phyloP scores from a whole-genome alignment of 768 basidiomycete species.

The Hericium alpestre region DNA sequence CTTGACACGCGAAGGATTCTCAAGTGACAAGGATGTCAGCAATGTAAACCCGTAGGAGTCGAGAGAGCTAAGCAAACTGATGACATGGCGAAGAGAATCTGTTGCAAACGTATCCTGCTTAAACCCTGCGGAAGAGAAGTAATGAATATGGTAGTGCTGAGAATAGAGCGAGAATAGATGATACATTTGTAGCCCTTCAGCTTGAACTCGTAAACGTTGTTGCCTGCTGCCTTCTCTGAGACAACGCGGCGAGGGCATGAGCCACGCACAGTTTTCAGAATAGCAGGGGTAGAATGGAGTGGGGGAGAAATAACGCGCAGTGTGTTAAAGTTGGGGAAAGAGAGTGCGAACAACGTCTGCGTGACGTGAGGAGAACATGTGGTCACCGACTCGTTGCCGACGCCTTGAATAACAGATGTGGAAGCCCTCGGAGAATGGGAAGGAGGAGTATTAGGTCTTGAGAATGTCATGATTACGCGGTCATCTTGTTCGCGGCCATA shows the following conservation, averaged over 20 bases:
- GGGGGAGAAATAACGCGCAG: constrained; percentile 74
- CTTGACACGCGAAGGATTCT: constrained; percentile 60
- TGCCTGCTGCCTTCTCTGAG: constrained; percentile 65
- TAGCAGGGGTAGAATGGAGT: constrained; percentile 65
- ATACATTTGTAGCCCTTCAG: constrained; percentile 72
- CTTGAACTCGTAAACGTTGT: constrained; percentile 69
- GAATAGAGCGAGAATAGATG: constrained; percentile 18
- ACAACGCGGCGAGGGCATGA: constrained; percentile 76
- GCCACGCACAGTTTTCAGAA: constrained; percentile 65
- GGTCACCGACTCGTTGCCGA: constrained; percentile 9
- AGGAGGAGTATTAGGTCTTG: constrained; percentile 30
- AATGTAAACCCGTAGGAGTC: constrained; percentile 61
- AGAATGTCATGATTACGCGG: constrained; percentile 60
- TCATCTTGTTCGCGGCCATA: constrained; percentile 73
- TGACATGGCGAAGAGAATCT: constrained; percentile 64
- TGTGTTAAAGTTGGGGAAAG: constrained; percentile 55
- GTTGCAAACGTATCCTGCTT: constrained; percentile 67
- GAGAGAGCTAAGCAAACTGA: constrained; percentile 53
- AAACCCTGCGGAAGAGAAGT: constrained; percentile 43
- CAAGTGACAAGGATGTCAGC: constrained; percentile 59
- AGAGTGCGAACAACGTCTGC: constrained; percentile 49
- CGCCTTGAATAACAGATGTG: constrained; percentile 19
- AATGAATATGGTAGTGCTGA: constrained; percentile 8
- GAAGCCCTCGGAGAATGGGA: constrained; percentile 18
- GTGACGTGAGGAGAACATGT: background rate